These are phyloP conservation scores for Penicillium pancosmium DNA, from an alignment of 495 filamentous ascomycete species.

Conservation along the genomic window DNA sequence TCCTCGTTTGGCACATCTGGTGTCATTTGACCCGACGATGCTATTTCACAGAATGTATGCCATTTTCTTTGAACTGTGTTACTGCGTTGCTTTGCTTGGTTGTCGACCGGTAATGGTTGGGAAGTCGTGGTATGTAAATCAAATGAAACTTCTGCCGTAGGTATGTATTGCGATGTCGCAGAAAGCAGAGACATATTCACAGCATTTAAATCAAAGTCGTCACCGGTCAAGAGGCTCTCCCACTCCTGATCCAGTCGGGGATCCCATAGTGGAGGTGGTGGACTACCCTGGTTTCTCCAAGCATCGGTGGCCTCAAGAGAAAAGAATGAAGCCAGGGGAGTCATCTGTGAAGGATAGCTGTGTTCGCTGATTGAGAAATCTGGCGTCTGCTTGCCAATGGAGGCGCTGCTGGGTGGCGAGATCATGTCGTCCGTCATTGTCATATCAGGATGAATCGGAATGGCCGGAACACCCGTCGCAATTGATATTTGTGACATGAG, in stretches of 20 bases:
- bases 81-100: neutral
- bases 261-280: conserved; percentile 6
- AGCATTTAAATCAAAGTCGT: conserved; percentile 30
- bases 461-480: neutral
- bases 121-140: neutral
- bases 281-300: conserved; percentile 12
- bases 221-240: conserved; percentile 17
- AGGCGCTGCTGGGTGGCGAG: conserved; percentile 15
- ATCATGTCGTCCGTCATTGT: conserved; percentile 8
- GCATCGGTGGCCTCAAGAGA: conserved; percentile 8
- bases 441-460: neutral
- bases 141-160: neutral
- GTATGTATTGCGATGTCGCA: conserved; percentile 16
- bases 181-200: conserved; percentile 19
- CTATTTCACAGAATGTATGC: conserved; percentile 13
- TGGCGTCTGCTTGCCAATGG: conserved; percentile 14
- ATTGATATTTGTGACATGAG: conserved; percentile 1
- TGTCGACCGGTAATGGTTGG: neutral
- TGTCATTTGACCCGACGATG: conserved; percentile 13
- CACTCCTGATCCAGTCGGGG: conserved; percentile 5
- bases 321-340: conserved; percentile 12
- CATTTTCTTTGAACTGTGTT: conserved; percentile 15
- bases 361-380: conserved; percentile 8
- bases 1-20: conserved; percentile 11
- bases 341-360: conserved; percentile 10